Conservation (phyloP, 345 rosid species). For the Salix arbutifolia region DNA sequence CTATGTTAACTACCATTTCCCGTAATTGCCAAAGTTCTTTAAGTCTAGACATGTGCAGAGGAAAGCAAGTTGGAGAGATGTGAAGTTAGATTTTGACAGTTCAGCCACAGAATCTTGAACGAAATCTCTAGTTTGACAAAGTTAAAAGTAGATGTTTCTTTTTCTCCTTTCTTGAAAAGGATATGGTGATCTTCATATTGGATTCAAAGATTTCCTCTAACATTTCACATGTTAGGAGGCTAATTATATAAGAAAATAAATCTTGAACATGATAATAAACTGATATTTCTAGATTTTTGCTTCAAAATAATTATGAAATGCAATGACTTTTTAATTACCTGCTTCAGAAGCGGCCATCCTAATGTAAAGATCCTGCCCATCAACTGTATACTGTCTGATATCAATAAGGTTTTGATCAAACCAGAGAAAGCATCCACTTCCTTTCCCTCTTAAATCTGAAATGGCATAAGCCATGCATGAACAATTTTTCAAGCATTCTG, state of each 20-base stretch:
- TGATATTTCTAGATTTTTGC: background rate
- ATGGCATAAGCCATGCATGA: constrained; percentile 2
- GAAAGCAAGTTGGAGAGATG: background rate
- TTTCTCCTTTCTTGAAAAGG: background rate
- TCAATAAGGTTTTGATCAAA: constrained; percentile 2
- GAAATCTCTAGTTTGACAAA: background rate
- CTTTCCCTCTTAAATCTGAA: background rate
- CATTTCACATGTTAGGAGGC: background rate
- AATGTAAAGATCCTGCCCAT: constrained; percentile 8
- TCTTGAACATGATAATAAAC: background rate
- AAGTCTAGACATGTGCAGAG: too few species aligned
- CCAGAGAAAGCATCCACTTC: constrained; percentile 8
- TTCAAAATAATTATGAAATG: background rate
- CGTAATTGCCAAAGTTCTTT: too few species aligned
- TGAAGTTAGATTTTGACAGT: background rate
- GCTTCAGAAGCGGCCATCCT: constrained; percentile 2
- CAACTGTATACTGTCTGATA: background rate
- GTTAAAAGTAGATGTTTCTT: background rate
- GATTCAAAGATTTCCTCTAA: background rate
- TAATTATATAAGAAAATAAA: background rate
- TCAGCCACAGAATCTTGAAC: background rate
- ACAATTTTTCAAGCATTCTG: constrained; percentile 3
- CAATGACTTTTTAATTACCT: background rate
- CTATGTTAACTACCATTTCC: too few species aligned
- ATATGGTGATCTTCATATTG: background rate